Base-by-base conservation (phyloP, 2,329 filamentous ascomycete genomes). In the Beauveria sp. region DNA sequence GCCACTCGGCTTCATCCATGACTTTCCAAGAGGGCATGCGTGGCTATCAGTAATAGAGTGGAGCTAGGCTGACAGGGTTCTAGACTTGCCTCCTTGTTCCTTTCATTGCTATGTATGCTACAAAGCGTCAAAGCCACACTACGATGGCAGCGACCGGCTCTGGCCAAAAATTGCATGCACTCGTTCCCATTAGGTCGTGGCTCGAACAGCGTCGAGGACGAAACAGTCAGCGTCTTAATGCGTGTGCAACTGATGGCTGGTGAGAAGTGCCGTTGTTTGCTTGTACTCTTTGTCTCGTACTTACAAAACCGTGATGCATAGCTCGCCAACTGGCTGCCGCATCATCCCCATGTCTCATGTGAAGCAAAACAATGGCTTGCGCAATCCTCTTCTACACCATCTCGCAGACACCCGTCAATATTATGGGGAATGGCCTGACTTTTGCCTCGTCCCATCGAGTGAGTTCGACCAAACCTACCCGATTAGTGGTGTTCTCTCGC, bases 341-440 rank as follows among this genome's bases (percentile, higher is more conserved):
- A 16, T 7, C 22, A 22, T 24, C 22, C 5, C 20, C 47, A 26
- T 48, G 24, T 12, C 28, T 12, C 28, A 24, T 47, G n/a, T 22
- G 12, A 40, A 24, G 12, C n/a, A 24, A 34, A 37, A 20, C 28
- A 12, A n/a, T 3, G 20, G 54, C 54, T 55, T 44, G 54, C 40
- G 41, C 24, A 55, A 55, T 47, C 24, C 54, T 5, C 24, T 55
- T 37, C 41, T 18, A 43, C 37, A 34, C 22, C 56, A 43, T 30
- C 24, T 10, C 24, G 16, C 37, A 28, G 37, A 43, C 37, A 24
- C 4, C 40, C 18, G 18, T 34, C 34, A 6, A 26, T 46, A 54
- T 40, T 53, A 55, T 61, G 59, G 59, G 46, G 52, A 56, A 52
- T 61, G 59, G 52, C 52, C 59, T 61, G 59, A 61, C 28, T 56